These are phyloP conservation scores for Aeschynomene evenia DNA, from an alignment of 306 rosid genomes.

Conservation along the genomic window DNA sequence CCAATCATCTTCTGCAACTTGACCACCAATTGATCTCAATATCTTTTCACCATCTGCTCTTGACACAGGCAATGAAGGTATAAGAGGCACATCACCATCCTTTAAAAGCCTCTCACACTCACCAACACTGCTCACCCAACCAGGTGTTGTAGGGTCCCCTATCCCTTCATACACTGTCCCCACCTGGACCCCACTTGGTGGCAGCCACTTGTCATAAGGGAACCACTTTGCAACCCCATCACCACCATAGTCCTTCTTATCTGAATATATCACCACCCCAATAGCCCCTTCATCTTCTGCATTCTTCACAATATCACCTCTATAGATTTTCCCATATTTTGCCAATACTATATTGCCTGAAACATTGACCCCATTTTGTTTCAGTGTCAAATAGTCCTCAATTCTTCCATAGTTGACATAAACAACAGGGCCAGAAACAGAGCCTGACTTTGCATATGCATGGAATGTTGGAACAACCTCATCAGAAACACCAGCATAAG, in stretches of 20 bases:
- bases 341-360: conserved; percentile 54
- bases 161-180: conserved; percentile 50
- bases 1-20: conserved; percentile 65
- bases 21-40: conserved; percentile 55
- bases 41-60: conserved; percentile 59
- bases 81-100: conserved; percentile 53
- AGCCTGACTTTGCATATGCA: conserved; percentile 67
- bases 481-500: conserved; percentile 51
- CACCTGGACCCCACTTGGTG: conserved; percentile 78
- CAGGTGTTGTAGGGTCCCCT: conserved; percentile 80
- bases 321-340: conserved; percentile 51
- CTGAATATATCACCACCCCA: conserved; percentile 62
- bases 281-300: conserved; percentile 58
- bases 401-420: conserved; percentile 61
- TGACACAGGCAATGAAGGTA: conserved; percentile 71
- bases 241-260: conserved; percentile 66
- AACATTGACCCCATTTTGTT: conserved; percentile 46
- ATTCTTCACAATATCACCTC: conserved; percentile 62
- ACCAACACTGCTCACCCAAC: conserved; percentile 53
- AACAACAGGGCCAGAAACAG: conserved; percentile 44
- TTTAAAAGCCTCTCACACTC: conserved; percentile 57
- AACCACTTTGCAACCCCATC: conserved; percentile 48
- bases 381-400: conserved; percentile 50
- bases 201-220: conserved; percentile 65
- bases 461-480: conserved; percentile 62